Conservation (phyloP, 75 land plant genomes). For the Picea sitchensis region DNA sequence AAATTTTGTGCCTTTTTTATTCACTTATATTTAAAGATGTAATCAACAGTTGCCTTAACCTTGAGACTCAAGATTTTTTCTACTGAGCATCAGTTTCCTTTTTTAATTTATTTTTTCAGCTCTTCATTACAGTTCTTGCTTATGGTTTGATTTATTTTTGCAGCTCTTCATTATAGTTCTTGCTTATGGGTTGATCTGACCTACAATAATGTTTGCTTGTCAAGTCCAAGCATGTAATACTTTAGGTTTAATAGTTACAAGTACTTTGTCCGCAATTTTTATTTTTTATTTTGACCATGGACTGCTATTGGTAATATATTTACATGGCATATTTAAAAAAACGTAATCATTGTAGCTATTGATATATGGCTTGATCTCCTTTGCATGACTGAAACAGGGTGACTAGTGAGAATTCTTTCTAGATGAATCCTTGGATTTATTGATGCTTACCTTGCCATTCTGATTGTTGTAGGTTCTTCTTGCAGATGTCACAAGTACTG, state of each 20-base stretch:
- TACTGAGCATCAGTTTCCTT: no score
- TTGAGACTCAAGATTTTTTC: no score
- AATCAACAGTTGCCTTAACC: no score
- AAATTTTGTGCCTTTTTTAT: background rate
- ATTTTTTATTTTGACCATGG: background rate
- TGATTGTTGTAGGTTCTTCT: constrained; percentile 5
- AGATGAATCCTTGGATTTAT: background rate
- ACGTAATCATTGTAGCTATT: background rate
- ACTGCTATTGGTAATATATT: background rate
- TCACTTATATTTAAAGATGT: no score
- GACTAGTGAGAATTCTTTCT: background rate
- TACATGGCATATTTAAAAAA: background rate
- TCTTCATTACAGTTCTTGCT: constrained; percentile 2
- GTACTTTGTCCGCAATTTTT: background rate
- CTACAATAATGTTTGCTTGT: background rate
- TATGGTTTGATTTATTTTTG: background rate
- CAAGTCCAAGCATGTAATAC: background rate
- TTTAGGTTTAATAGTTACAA: background rate
- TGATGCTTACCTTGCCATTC: constrained; percentile 5
- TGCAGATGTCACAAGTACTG: constrained; percentile 81
- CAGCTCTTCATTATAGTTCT: background rate
- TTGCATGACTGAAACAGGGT: background rate
- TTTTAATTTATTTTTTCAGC: background rate
- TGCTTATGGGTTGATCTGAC: background rate
- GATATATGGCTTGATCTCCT: background rate